Conservation (phyloP, 2,329 filamentous ascomycete species). For the Ustulina deusta region DNA sequence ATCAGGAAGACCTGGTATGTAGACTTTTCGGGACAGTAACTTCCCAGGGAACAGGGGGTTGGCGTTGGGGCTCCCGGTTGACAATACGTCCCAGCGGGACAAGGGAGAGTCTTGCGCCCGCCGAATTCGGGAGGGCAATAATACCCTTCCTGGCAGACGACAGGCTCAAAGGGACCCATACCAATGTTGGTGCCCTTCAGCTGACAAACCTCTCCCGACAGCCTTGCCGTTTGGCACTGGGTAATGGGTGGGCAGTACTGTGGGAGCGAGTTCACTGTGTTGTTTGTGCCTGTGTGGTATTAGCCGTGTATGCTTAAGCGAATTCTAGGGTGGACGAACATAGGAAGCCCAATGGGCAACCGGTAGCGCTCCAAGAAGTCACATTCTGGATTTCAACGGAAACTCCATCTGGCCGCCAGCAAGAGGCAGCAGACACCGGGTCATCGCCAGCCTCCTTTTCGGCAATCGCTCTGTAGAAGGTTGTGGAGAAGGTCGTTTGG, state of each 20-base stretch:
- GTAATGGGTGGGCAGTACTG: conserved; percentile 58
- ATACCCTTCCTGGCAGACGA: conserved; percentile 61
- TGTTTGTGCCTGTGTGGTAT: conserved; percentile 54
- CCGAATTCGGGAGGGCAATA: conserved; percentile 59
- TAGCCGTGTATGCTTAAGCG: conserved; percentile 32
- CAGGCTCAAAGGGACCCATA: conserved; percentile 64
- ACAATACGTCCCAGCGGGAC: conserved; percentile 64
- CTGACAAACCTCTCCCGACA: conserved; percentile 52
- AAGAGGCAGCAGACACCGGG: conserved; percentile 55
- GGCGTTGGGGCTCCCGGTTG: conserved; percentile 62
- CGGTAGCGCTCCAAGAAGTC: conserved; percentile 52
- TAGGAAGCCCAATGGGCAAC: conserved; percentile 58
- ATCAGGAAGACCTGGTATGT: conserved; percentile 57
- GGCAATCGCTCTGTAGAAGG: conserved; percentile 53
- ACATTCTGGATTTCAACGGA: conserved; percentile 57
- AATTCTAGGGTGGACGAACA: conserved; percentile 51
- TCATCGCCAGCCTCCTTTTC: conserved; percentile 46
- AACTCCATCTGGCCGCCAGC: conserved; percentile 55
- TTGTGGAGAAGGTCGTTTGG: conserved; percentile 56
- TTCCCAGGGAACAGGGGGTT: conserved; percentile 60
- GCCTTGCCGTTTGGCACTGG: conserved; percentile 53
- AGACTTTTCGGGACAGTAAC: conserved; percentile 60
- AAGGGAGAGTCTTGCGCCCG: conserved; percentile 56
- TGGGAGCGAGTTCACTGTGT: conserved; percentile 60
- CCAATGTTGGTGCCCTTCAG: conserved; percentile 53